Evolutionary conservation across 2,329 filamentous ascomycete species (phyloP).

Genomic region (Alternaria triticimaculans): DNA sequence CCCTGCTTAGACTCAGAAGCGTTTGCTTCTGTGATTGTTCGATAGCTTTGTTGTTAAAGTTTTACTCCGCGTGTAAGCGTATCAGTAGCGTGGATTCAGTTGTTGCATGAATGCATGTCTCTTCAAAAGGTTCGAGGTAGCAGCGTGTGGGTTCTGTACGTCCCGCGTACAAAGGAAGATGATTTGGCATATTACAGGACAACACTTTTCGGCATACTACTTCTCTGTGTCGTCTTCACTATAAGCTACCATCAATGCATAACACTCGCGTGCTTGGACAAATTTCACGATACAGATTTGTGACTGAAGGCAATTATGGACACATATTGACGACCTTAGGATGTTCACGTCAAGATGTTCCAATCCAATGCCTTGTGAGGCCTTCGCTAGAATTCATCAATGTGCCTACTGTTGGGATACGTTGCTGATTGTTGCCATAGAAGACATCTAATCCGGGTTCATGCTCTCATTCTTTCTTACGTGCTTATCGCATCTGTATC

Average conservation of each 20-base stretch:
- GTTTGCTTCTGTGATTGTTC: neutral
- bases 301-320: neutral
- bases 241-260: neutral
- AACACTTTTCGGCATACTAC: neutral
- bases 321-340: neutral
- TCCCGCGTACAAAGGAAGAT: neutral
- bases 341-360: neutral
- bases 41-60: neutral
- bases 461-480: neutral
- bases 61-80: conserved; percentile 1
- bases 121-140: neutral
- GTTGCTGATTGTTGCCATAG: neutral
- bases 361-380: neutral
- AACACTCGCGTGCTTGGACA: neutral
- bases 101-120: neutral
- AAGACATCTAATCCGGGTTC: neutral
- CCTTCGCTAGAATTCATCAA: neutral
- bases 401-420: neutral
- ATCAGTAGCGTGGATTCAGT: neutral
- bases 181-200: neutral
- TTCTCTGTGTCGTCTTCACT: neutral
- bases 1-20: conserved; percentile 10
- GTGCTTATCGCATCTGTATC: neutral
- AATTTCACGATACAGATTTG: neutral
- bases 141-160: neutral